Base-by-base conservation (phyloP, 306 rosid genomes). In the Ochetophila trinervis region DNA sequence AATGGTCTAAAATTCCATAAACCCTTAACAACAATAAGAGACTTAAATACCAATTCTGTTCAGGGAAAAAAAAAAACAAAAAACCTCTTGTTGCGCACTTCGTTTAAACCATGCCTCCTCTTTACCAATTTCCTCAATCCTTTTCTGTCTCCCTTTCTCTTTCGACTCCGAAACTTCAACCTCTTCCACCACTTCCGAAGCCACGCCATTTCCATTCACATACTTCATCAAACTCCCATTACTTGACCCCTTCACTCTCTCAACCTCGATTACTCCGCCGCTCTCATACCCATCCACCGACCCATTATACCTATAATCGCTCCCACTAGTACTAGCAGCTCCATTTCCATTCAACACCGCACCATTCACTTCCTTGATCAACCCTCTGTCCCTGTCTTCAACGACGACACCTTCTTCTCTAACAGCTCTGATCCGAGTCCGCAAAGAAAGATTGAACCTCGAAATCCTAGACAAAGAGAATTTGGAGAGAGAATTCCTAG, bases 91-190 rank as follows among this genome's bases (percentile, higher is more conserved):
- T 30, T 59, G 49, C 49, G 67, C 88, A 4, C 60, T 67, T 49
- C 32, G 76, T 74, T 90, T 93, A 58, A 93, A 93, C 99, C 99
- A 93, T 0, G 96, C 99, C 0, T 93, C 97, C 76, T 93, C 97
- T 72, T 80, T 93, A 4, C 99, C 99, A 81, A 93, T 88, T 66
- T 93, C 96, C 85, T 93, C 99, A 71, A 93, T 60, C 74, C 86
- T 90, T 75, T 65, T 93, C 97, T 83, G 82, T 88, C 99, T 86
- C 36, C 88, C 96, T 66, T 81, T 88, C 84, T 93, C 96, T 66
- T 45, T 78, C 63, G 48, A 40, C 66, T 73, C 75, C 60, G 74
- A 62, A 27, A 67, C 82, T 61, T 60, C 71, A 14, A 45, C 71
- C 48, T 80, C 86, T 15, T 67, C 85, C 66, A 57, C 79, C 67